Conservation (phyloP, 2,329 filamentous ascomycete species). For the Dactylella cylindrospora region DNA sequence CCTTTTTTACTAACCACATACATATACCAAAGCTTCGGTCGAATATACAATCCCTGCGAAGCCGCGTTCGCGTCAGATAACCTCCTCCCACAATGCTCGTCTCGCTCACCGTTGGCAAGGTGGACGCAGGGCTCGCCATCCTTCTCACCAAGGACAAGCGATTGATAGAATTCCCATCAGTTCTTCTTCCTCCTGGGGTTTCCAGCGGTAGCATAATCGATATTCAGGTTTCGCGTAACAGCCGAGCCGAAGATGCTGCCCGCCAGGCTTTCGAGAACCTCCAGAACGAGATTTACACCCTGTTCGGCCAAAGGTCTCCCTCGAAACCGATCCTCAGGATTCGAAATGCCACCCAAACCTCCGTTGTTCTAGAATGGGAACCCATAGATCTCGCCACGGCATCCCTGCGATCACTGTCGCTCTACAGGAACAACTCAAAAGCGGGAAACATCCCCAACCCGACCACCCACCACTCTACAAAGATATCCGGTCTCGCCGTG, state of each 20-base stretch:
- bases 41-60: no score
- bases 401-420: conserved; percentile 80
- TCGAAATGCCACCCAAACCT: conserved; percentile 97
- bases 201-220: conserved; percentile 96
- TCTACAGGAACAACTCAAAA: conserved; percentile 96
- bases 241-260: conserved; percentile 71
- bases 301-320: conserved; percentile 80
- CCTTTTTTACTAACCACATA: no score
- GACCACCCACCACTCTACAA: conserved; percentile 85
- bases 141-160: conserved; percentile 95
- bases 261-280: conserved; percentile 76
- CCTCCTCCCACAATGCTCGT: conserved; percentile 71
- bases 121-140: conserved; percentile 96
- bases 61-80: neutral
- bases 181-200: conserved; percentile 92
- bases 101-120: conserved; percentile 97
- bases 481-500: conserved; percentile 93
- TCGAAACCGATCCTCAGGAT: conserved; percentile 77
- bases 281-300: conserved; percentile 83
- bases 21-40: no score
- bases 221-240: conserved; percentile 89
- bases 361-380: conserved; percentile 96
- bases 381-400: conserved; percentile 90
- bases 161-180: conserved; percentile 96
- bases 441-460: conserved; percentile 91